Evolutionary conservation across 805 yeast genomes (phyloP), one percentile per base, ranked within the genome.

Genomic region (Ogataea populi-albae): DNA sequence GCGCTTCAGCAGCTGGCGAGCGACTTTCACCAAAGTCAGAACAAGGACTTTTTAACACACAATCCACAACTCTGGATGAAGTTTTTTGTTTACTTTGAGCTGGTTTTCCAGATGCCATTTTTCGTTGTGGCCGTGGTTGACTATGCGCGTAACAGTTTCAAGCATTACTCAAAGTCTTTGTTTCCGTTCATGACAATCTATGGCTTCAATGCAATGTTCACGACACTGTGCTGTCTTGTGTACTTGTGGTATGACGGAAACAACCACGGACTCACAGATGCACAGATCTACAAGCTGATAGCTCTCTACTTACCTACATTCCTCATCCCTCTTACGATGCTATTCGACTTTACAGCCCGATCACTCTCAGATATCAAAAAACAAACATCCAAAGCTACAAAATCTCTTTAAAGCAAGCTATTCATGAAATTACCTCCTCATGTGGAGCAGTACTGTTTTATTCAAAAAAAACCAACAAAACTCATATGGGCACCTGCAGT

Each of bases 131-230:
- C 71, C 9, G 67, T 69, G 1, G 48, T 39, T n/a, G 40, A 54
- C 30, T 59, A 52, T 36, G 15, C 39, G 5, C 37, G 30, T 18
- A 49, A 47, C 30, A 31, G 35, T 7, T 27, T 27, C 17, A 30
- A 35, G 27, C 29, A 35, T 14, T 55, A 35, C 44, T 59, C 43
- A 40, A 52, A 34, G 45, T 56, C 26, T 8, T 19, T 40, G 15
- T 45, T 46, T 34, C 53, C 53, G 6, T 38, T 17, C 54, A 57
- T 81, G 46, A 62, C 76, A 10, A 50, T 80, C 5, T 91, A 93
- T 58, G 96, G 91, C 3, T 72, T 84, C 49, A 87, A 86, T 52
- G 98, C 97, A 0, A 65, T 81, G 4, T 64, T 83, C 34, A 87
- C 96, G 4, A 87, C 96, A 0, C 57, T 79, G 23, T 74, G 79